phyloP scores from a whole-genome alignment of 2,329 filamentous ascomycete species.

The Aspergillus brasiliensis region DNA sequence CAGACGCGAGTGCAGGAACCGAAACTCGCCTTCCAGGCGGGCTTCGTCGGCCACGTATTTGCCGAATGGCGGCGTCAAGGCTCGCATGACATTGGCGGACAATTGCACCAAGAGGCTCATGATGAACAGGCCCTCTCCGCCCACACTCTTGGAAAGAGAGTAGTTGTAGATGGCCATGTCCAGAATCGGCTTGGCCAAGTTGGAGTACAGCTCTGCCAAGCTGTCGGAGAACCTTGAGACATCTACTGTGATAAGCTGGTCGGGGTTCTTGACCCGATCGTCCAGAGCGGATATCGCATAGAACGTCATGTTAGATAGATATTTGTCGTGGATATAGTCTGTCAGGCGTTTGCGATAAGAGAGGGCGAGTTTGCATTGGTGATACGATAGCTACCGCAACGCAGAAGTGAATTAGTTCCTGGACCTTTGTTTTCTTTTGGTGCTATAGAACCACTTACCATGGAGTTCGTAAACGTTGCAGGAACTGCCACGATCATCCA shows the following conservation, averaged over 20 bases:
- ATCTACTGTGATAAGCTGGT: conserved; percentile 95
- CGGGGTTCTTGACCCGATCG: conserved; percentile 96
- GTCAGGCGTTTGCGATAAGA: conserved; percentile 92
- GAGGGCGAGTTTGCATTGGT: conserved; percentile 90
- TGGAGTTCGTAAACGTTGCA: conserved; percentile 97
- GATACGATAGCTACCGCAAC: conserved; percentile 76
- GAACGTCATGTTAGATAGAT: conserved; percentile 96
- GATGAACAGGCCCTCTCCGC: conserved; percentile 90
- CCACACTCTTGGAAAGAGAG: conserved; percentile 90
- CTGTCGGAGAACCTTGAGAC: conserved; percentile 96
- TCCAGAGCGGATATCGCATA: conserved; percentile 94
- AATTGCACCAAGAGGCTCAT: conserved; percentile 94
- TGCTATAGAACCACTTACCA: conserved; percentile 63
- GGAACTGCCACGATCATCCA: conserved; percentile 98
- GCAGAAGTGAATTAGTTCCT: not conserved
- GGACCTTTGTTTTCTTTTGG: not conserved
- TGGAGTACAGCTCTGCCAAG: conserved; percentile 91
- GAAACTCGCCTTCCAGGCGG: conserved; percentile 89
- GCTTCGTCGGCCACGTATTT: conserved; percentile 98
- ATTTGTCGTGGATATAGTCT: conserved; percentile 92
- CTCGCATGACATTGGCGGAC: conserved; percentile 89
- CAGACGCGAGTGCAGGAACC: conserved; percentile 89
- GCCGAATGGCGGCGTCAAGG: conserved; percentile 91
- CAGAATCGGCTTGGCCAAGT: conserved; percentile 88
- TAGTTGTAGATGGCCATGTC: conserved; percentile 98